Percentiles rank a stretch among this genome's conserved stretches.
These are phyloP conservation scores for Xanthoconium stramineum DNA, from an alignment of 768 basidiomycete genomes.

Conservation along the genomic window DNA sequence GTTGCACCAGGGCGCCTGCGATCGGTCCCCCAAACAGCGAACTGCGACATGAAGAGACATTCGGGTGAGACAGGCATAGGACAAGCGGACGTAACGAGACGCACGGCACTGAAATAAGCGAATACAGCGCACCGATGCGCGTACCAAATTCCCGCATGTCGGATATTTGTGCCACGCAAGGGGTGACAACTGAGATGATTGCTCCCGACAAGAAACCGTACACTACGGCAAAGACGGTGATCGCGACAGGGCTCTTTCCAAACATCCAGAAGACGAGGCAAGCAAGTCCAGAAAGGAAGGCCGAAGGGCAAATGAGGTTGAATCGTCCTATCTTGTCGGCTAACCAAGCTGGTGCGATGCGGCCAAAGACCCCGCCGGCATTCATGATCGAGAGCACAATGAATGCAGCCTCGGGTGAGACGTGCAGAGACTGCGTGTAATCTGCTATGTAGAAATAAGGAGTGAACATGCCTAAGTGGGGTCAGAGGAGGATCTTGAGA, in stretches of 20 bases:
- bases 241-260: constrained; percentile 35
- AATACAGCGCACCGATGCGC: constrained; percentile 64
- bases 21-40: constrained; percentile 62
- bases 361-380: constrained; percentile 62
- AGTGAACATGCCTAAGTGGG: constrained; percentile 56
- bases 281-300: constrained; percentile 59
- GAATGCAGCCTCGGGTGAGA: constrained; percentile 42
- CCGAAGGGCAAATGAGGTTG: constrained; percentile 62
- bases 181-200: constrained; percentile 64
- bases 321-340: constrained; percentile 66
- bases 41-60: constrained; percentile 30
- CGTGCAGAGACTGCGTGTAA: constrained; percentile 44
- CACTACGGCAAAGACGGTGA: constrained; percentile 50
- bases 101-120: constrained; percentile 66
- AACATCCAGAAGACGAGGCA: constrained; percentile 59
- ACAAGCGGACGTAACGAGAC: constrained; percentile 30
- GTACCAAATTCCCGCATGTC: constrained; percentile 56
- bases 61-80: background rate
- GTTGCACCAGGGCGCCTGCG: constrained; percentile 55
- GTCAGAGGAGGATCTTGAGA: background rate
- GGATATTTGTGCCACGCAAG: constrained; percentile 67
- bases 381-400: constrained; percentile 66
- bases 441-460: constrained; percentile 70
- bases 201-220: constrained; percentile 70
- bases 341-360: constrained; percentile 58